phyloP scores from a whole-genome alignment of 306 rosid species.

The Glycine latifolia region DNA sequence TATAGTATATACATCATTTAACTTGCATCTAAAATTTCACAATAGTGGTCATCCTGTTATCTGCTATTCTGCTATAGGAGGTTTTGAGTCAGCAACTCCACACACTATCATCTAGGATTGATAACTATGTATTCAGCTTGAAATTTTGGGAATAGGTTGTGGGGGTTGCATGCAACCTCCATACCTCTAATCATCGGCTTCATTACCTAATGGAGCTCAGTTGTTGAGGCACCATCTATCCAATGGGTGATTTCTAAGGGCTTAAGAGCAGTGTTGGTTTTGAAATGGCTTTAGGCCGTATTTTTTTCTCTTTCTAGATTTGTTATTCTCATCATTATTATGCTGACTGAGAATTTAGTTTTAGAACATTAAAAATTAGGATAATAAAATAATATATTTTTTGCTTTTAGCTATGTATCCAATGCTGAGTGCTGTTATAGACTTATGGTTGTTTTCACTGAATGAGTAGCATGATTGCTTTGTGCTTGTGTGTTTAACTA shows the following conservation, averaged over 20 bases:
- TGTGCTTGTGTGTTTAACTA: not conserved
- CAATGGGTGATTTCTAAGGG: constrained; percentile 1
- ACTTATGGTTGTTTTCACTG: not conserved
- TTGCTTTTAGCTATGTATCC: constrained; percentile 19
- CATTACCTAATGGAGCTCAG: not conserved
- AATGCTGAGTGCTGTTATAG: not conserved
- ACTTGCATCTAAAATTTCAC: not conserved
- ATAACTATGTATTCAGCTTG: not conserved
- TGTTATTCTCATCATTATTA: constrained; percentile 13
- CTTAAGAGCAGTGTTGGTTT: constrained; percentile 17
- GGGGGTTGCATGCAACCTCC: not conserved
- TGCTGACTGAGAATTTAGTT: not conserved
- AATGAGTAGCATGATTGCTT: constrained; percentile 2
- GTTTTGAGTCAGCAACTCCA: not conserved
- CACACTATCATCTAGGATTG: too few species aligned
- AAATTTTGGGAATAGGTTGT: constrained; percentile 2
- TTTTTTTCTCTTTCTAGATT: constrained; percentile 11
- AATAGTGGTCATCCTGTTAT: not conserved
- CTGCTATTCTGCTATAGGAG: not conserved
- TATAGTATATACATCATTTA: not conserved
- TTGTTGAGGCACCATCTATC: not conserved
- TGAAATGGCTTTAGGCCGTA: constrained; percentile 1
- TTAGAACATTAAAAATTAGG: not conserved
- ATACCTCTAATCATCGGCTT: constrained; percentile 15
- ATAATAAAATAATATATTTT: constrained; percentile 7